phyloP scores from a whole-genome alignment of 1,284 basidiomycete genomes.

The Pterulicium gracile region DNA sequence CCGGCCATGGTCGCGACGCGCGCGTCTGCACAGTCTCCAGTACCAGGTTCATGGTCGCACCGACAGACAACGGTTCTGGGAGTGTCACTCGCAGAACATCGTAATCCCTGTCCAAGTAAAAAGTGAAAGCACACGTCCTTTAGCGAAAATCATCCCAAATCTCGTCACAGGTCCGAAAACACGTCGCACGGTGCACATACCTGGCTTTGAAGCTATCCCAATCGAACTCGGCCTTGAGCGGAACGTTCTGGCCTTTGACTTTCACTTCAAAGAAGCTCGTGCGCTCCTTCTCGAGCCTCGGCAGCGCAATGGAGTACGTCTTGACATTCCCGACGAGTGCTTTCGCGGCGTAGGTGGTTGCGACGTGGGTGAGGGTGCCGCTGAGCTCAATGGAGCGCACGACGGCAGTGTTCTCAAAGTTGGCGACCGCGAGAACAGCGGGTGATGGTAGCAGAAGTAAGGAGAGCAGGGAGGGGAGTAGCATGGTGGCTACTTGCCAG shows the following conservation, averaged over 20 bases:
- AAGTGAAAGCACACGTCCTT: background rate
- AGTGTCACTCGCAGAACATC: slow-evolving; percentile 30
- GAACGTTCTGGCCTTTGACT: slow-evolving; percentile 54
- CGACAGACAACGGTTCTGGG: slow-evolving; percentile 34
- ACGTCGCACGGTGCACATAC: background rate
- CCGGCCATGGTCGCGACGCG: slow-evolving; percentile 67
- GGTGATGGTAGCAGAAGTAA: slow-evolving; percentile 11
- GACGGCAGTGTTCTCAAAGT: slow-evolving; percentile 78
- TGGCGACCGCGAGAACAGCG: slow-evolving; percentile 28
- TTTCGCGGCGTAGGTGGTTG: slow-evolving; percentile 79
- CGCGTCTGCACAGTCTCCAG: slow-evolving; percentile 71
- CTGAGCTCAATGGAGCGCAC: slow-evolving; percentile 83
- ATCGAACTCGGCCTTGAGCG: slow-evolving; percentile 24
- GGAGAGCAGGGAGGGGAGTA: slow-evolving; percentile 12
- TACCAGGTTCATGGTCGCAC: slow-evolving; percentile 63
- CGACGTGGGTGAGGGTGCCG: slow-evolving; percentile 76
- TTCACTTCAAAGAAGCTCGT: slow-evolving; percentile 77
- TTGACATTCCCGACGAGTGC: slow-evolving; percentile 51
- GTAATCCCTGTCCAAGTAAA: slow-evolving; percentile 18
- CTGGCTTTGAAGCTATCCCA: background rate
- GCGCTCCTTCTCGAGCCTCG: slow-evolving; percentile 46
- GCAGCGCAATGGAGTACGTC: slow-evolving; percentile 64
- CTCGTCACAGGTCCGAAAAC: too few species aligned
- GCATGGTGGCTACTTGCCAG: background rate
- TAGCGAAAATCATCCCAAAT: too few species aligned